These are phyloP conservation scores for Pythium chondricola DNA, from an alignment of 352 stramenopile genomes.

Conservation along the genomic window DNA sequence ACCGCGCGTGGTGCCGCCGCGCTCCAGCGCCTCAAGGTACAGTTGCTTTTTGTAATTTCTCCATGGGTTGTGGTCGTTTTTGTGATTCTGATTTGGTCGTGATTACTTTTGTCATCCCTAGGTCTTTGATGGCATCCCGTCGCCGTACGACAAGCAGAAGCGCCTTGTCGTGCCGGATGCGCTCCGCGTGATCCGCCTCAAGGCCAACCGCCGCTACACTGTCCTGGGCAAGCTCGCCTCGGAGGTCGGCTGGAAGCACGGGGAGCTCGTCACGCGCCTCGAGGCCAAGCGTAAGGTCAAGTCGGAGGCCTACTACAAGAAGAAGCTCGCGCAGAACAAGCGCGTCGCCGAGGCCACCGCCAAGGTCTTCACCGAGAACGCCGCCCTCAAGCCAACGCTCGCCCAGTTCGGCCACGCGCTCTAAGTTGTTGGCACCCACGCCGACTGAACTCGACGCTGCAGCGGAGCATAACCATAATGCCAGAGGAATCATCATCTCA, in stretches of 20 bases:
- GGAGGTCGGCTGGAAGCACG: slow-evolving; percentile 97
- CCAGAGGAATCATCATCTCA: too few relatives aligned
- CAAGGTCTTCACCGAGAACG: slow-evolving; percentile 87
- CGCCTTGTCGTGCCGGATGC: slow-evolving; percentile 97
- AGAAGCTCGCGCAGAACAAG: slow-evolving; percentile 93
- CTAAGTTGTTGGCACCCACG: slow-evolving; percentile 26
- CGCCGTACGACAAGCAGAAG: slow-evolving; percentile 99
- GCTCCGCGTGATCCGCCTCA: slow-evolving; percentile 92
- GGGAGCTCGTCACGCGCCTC: slow-evolving; percentile 91
- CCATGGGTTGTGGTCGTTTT: not conserved
- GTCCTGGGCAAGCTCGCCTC: slow-evolving; percentile 93
- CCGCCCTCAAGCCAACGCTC: slow-evolving; percentile 82
- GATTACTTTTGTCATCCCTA: too few relatives aligned
- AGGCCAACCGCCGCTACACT: slow-evolving; percentile 92
- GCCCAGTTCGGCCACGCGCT: slow-evolving; percentile 74
- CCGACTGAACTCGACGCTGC: slow-evolving; percentile 1
- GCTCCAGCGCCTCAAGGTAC: slow-evolving; percentile 92
- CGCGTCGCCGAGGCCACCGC: slow-evolving; percentile 75
- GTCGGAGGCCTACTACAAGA: slow-evolving; percentile 96
- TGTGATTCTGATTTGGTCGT: too few relatives aligned
- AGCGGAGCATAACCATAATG: too few relatives aligned
- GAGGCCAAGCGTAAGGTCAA: slow-evolving; percentile 93
- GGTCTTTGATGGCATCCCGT: slow-evolving; percentile 98
- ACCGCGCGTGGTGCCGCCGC: slow-evolving; percentile 93
- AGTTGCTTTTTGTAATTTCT: too few relatives aligned